Evolutionary conservation across 192 early-diverging fungal genomes (phyloP), one percentile per base, ranked within the genome.

Genomic region (Rhizophagus sp.): DNA sequence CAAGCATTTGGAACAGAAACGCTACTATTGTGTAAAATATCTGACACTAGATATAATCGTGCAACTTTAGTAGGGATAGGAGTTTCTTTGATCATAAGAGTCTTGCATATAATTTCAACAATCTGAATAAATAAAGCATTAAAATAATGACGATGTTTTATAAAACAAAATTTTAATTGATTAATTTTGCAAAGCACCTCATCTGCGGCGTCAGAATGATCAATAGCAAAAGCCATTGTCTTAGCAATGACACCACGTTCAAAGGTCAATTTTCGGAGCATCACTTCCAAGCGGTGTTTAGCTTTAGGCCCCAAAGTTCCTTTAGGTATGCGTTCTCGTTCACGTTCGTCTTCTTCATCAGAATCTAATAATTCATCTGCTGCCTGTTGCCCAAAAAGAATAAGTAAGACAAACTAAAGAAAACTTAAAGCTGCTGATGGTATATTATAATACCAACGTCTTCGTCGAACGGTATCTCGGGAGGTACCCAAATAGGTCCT

Each of bases 21-120:
- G 66, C 91, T 87, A 77, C 93, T 91, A 82, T 97, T 98, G 81
- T 95, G 93, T n/a, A 98, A 87, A 30, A 98, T 91, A 74, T 98
- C 97, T 0, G 93, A 95, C n/a, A 97, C 88, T 17, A 97, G 83
- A 77, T 92, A 91, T n/a, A 98, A 84, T 62, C 93, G 87, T 2
- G 93, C 88, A 34, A 97, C 80, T 80, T 95, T 94, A 13, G 85
- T 84, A 24, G 87, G 81, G 62, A 93, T 86, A 17, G 91, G 86
- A 0, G 94, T 91, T 17, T 75, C 82, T 1, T 87, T 79, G 7
- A 90, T 72, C 22, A 91, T 73, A 74, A 97, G 84, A 39, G 93
- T 86, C 39, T 83, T 82, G 27, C 87, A 85, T 1, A 96, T 81
- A 25, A 94, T 88, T 22, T 92, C 89, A 2, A 93, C 91, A 65